Percentiles rank a stretch among this genome's conserved stretches.
Conservation (phyloP, 2,329 filamentous ascomycete genomes). For the Clathrospora elynae region DNA sequence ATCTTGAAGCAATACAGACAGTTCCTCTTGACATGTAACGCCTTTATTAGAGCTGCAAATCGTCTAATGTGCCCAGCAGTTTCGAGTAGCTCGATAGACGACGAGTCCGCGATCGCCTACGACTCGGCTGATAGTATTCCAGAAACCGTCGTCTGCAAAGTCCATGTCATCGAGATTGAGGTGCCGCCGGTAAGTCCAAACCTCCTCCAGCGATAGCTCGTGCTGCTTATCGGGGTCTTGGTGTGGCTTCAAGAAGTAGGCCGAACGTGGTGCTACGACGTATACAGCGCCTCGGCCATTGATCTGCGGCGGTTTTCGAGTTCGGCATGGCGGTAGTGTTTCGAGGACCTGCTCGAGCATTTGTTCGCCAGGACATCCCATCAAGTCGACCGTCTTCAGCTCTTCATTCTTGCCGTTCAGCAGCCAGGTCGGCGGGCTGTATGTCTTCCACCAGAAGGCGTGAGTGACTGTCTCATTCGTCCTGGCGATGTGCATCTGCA, state of each 20-base stretch:
- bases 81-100: slow-evolving; percentile 51
- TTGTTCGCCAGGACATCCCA: slow-evolving; percentile 68
- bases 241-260: slow-evolving; percentile 69
- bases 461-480: slow-evolving; percentile 68
- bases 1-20: neutral
- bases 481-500: slow-evolving; percentile 74
- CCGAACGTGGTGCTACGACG: slow-evolving; percentile 74
- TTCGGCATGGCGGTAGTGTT: slow-evolving; percentile 57
- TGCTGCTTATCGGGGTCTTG: slow-evolving; percentile 16
- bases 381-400: slow-evolving; percentile 72
- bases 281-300: slow-evolving; percentile 62
- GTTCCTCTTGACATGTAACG: neutral
- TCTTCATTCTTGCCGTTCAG: slow-evolving; percentile 76
- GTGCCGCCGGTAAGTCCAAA: slow-evolving; percentile 71
- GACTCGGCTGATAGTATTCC: slow-evolving; percentile 71
- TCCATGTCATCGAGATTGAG: slow-evolving; percentile 81
- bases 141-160: slow-evolving; percentile 76
- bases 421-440: slow-evolving; percentile 80
- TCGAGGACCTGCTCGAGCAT: slow-evolving; percentile 64
- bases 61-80: slow-evolving; percentile 45
- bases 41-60: too few species aligned
- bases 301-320: slow-evolving; percentile 30
- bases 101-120: slow-evolving; percentile 57
- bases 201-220: slow-evolving; percentile 68
- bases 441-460: slow-evolving; percentile 85